Conservation (phyloP, 202 grass and related monocot genomes). For the Musa balbisiana region DNA sequence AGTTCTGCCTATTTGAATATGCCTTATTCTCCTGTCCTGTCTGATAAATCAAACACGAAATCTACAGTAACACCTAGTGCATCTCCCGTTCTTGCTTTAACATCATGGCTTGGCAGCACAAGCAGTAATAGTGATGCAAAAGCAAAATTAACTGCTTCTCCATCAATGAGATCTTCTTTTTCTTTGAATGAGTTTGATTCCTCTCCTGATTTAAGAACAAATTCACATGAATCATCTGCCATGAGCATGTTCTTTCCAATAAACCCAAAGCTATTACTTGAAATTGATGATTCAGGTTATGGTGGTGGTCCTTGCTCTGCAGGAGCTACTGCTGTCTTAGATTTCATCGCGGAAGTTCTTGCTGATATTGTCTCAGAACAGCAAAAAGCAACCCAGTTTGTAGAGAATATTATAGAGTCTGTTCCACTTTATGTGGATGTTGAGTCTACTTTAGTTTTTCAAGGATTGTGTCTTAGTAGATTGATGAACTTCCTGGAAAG, state of each 20-base stretch:
- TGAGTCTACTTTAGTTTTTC: slow-evolving; percentile 80
- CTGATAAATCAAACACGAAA: slow-evolving; percentile 71
- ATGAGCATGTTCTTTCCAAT: slow-evolving; percentile 65
- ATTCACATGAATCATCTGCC: slow-evolving; percentile 47
- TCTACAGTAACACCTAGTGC: slow-evolving; percentile 50
- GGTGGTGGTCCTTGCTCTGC: slow-evolving; percentile 93
- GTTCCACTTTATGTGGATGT: slow-evolving; percentile 85
- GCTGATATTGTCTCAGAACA: slow-evolving; percentile 89
- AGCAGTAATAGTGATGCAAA: slow-evolving; percentile 52
- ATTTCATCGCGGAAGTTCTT: slow-evolving; percentile 96
- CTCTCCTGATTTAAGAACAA: slow-evolving; percentile 54
- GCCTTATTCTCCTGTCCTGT: slow-evolving; percentile 63
- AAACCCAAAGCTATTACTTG: slow-evolving; percentile 72
- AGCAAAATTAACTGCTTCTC: slow-evolving; percentile 42
- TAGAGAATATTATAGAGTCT: slow-evolving; percentile 79
- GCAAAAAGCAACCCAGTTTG: slow-evolving; percentile 69
- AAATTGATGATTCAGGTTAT: slow-evolving; percentile 95
- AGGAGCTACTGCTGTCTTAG: slow-evolving; percentile 86
- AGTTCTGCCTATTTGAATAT: slow-evolving; percentile 61
- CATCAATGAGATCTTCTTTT: slow-evolving; percentile 60
- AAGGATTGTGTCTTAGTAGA: slow-evolving; percentile 95
- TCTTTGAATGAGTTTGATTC: slow-evolving; percentile 64
- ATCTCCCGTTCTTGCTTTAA: slow-evolving; percentile 69
- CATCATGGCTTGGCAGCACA: slow-evolving; percentile 66
- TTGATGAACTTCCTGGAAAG: slow-evolving; percentile 98